Base-by-base conservation (phyloP, 495 filamentous ascomycete species). In the Penicillium bovifimosum region DNA sequence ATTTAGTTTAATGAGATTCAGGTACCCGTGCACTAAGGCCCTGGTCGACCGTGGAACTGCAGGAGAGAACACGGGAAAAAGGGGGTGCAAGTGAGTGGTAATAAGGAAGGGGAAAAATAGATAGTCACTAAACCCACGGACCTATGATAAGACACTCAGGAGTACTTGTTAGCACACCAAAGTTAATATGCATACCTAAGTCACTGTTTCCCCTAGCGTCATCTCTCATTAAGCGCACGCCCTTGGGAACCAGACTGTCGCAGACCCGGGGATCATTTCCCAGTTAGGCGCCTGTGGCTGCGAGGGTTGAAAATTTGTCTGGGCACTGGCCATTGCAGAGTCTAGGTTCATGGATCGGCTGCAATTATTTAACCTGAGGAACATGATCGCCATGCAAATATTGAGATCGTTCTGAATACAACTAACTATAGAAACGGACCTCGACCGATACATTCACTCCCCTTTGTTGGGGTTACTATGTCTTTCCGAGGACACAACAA, bases 21-120 rank as follows among this genome's bases (percentile, higher is more conserved):
- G 59, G 59, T 63, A 65, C 62, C 56, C 56, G 62, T 55, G 53
- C 55, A 44, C 54, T 61, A 43, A 48, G 44, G 42, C 18, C 36
- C 6, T 10, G 8, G 4, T 9, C 17, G 20, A 13, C 45, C 45
- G 29, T 0, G 34, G 35, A 32, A 34, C 38, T 5, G 20, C 16
- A 20, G 9, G 10, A 41, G 45, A n/a, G 7, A 16, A 16, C n/a
- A 39, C 26, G 55, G 34, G 39, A 59, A 62, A 62, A 58, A 45
- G 39, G 53, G 53, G 53, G 26, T 17, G 42, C 10, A 9, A 20
- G 29, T 14, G 6, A 14, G 55, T 58, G 55, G 55, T 27, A 46
- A 40, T 58, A 52, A 38, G 5, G 4, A 3, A 2, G 0, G 7
- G 2, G 2, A 32, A 34, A 26, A 47, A 47, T 10, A 36, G 13